Base-by-base conservation (phyloP, 2,329 filamentous ascomycete species). In the Alternaria gansuensis region DNA sequence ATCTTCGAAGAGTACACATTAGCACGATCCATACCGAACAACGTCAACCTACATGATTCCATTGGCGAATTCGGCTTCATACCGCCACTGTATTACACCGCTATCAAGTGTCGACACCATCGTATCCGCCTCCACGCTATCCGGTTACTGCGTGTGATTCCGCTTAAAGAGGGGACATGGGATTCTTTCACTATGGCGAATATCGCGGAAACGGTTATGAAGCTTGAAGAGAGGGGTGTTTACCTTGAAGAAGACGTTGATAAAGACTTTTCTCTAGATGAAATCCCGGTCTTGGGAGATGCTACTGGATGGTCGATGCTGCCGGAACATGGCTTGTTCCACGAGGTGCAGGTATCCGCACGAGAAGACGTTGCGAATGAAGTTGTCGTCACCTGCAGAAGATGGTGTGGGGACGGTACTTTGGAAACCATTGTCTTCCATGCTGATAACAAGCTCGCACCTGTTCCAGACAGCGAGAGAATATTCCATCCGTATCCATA, bases 51-150 rank as follows among this genome's bases (percentile, higher is more conserved):
- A 2, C 14, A 55, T 2, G 10, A 54, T 10, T 54, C 53, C 3
- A 36, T 60, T 21, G 41, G 34, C 73, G 81, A 57, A 4, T 53
- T 29, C 9, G 54, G 54, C n/a, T 53, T 53, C 8, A 46, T 57
- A 9, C 40, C 54, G 3, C 41, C 49, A 5, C 7, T 57, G n/a
- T 57, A 53, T 10, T 53, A 53, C n/a, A 41, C 49, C 3, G 82
- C 80, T 0, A 54, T 81, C 3, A 84, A 84, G 59, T 85, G 83
- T 40, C 80, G 83, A 0, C 68, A 78, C 2, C 77, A 75, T 39
- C 66, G 68, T 4, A 67, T 84, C 8, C 76, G 83, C 34, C 58
- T 73, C 0, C 78, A 80, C 34, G 80, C 80, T 0, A 62, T 80
- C 1, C 63, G 57, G 3, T 57, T 81, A 0, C 63, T 82, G 0